phyloP scores from a whole-genome alignment of 345 rosid species.

The Eucalyptus brandiana region DNA sequence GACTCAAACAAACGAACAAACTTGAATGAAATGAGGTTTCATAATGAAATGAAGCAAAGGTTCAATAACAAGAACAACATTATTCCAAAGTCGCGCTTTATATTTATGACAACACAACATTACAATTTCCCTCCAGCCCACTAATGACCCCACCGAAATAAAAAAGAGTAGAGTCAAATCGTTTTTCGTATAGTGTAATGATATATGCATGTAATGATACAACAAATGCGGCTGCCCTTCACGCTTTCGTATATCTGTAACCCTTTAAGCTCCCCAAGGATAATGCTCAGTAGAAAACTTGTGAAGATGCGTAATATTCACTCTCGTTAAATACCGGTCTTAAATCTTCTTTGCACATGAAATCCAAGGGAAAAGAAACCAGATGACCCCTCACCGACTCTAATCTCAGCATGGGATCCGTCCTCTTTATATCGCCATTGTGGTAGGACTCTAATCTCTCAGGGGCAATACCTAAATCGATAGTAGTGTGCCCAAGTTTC shows the following conservation, averaged over 20 bases:
- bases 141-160: not conserved
- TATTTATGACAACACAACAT: not conserved
- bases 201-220: not conserved
- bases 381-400: constrained; percentile 66
- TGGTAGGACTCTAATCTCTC: constrained; percentile 50
- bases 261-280: not conserved
- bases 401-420: constrained; percentile 61
- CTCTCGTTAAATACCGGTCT: constrained; percentile 94
- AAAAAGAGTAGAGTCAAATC: not conserved
- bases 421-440: constrained; percentile 45
- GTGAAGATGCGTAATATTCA: constrained; percentile 88
- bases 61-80: not conserved
- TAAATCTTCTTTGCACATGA: constrained; percentile 88
- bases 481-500: constrained; percentile 74
- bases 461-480: constrained; percentile 88
- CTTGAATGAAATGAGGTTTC: not conserved
- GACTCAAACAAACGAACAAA: not conserved
- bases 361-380: constrained; percentile 88
- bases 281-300: constrained; percentile 60
- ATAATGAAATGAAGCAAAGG: not conserved
- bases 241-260: not conserved
- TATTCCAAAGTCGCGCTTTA: not conserved
- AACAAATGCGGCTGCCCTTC: not conserved
- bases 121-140: not conserved
- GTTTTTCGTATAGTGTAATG: not conserved